Conservation (phyloP, 2,329 filamentous ascomycete genomes). For the Dactylellina haptotyla region DNA sequence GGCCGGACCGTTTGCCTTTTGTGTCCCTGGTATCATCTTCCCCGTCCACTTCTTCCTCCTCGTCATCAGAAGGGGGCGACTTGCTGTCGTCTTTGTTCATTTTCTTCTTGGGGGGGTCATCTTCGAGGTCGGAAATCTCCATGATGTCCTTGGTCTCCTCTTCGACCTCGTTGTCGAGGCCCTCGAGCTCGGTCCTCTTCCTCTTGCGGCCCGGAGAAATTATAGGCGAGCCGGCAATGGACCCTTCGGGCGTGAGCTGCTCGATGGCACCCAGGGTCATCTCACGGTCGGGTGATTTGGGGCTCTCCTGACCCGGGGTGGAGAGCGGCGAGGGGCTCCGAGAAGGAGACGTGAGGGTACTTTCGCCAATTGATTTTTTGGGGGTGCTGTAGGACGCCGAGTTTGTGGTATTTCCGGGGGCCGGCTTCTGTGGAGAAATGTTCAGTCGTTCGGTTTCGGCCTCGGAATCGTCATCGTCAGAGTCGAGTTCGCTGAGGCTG, state of each 20-base stretch:
- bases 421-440: slow-evolving; percentile 76
- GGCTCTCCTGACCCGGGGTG: slow-evolving; percentile 42
- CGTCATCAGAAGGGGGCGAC: slow-evolving; percentile 35
- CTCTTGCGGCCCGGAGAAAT: slow-evolving; percentile 47
- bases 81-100: slow-evolving; percentile 37
- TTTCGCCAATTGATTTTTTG: slow-evolving; percentile 53
- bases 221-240: slow-evolving; percentile 33
- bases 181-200: slow-evolving; percentile 33
- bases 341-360: slow-evolving; percentile 48
- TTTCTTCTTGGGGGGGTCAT: slow-evolving; percentile 56
- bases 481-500: slow-evolving; percentile 62
- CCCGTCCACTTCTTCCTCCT: slow-evolving; percentile 28
- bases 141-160: slow-evolving; percentile 40
- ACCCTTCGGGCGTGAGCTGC: slow-evolving; percentile 48
- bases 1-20: slow-evolving; percentile 1
- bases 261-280: slow-evolving; percentile 51
- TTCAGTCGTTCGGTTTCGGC: slow-evolving; percentile 80
- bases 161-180: slow-evolving; percentile 31
- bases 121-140: slow-evolving; percentile 62
- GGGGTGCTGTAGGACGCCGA: slow-evolving; percentile 47
- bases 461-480: slow-evolving; percentile 67
- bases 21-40: slow-evolving; percentile 16
- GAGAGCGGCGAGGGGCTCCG: slow-evolving; percentile 48
- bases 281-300: slow-evolving; percentile 51
- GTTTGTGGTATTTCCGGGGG: slow-evolving; percentile 70